A percentile compares a stretch with the other conserved stretches of the same genome.
Conservation (phyloP, 1,284 basidiomycete species). For the Cerioporus squamosus region DNA sequence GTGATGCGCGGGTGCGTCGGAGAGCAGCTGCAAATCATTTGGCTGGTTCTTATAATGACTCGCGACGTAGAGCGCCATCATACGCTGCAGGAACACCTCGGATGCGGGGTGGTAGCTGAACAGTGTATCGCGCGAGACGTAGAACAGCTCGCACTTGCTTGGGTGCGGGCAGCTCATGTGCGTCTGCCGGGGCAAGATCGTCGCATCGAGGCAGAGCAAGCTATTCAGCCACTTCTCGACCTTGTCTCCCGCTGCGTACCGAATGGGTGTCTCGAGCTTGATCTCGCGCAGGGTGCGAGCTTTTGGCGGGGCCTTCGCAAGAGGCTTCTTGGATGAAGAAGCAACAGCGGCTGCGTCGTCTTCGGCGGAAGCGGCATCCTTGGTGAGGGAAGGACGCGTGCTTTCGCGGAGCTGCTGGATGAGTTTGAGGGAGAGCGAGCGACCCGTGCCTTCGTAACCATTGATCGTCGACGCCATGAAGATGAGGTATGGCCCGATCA, state of each 20-base stretch:
- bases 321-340: conserved; percentile 54
- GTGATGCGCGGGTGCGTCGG: conserved; percentile 96
- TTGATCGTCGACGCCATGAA: conserved; percentile 99
- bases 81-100: conserved; percentile 95
- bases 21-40: conserved; percentile 96
- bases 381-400: conserved; percentile 73
- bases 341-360: conserved; percentile 49
- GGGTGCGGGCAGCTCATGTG: conserved; percentile 92
- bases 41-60: conserved; percentile 99
- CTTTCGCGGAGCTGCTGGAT: conserved; percentile 96
- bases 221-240: conserved; percentile 96
- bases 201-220: conserved; percentile 93
- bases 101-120: conserved; percentile 98
- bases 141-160: conserved; percentile 92
- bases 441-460: conserved; percentile 98
- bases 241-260: conserved; percentile 87
- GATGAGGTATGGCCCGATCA: conserved; percentile 97
- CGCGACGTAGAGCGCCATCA: conserved; percentile 98
- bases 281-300: conserved; percentile 89
- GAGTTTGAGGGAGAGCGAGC: conserved; percentile 96
- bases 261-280: conserved; percentile 94
- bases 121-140: conserved; percentile 94
- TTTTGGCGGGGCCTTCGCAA: conserved; percentile 62
- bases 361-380: conserved; percentile 55
- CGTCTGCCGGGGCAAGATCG: conserved; percentile 64